Conservation (phyloP, 2,329 filamentous ascomycete species). For the Stromatinia cepivora region DNA sequence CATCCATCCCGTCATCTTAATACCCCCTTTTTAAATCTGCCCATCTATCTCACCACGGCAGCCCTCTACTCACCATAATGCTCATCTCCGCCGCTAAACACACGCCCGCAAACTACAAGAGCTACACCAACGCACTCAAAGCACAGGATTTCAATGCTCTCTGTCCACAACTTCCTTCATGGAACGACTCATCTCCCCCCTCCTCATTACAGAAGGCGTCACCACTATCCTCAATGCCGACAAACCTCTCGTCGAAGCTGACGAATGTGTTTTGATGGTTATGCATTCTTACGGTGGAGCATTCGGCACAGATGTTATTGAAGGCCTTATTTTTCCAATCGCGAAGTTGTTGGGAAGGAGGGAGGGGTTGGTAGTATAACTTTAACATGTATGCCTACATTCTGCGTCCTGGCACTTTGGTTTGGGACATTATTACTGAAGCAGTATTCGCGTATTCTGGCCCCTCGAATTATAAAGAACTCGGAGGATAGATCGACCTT, state of each 20-base stretch:
- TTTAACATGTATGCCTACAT: background rate
- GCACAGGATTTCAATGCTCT: background rate
- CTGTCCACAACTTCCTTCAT: background rate
- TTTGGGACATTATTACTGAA: background rate
- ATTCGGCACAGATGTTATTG: background rate
- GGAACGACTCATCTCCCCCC: background rate
- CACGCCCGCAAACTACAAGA: background rate
- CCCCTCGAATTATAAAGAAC: background rate
- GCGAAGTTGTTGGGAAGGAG: background rate
- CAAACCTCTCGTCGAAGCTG: background rate
- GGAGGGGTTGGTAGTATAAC: background rate
- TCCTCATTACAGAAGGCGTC: background rate
- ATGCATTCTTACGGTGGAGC: background rate
- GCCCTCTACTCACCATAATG: background rate
- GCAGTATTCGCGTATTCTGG: background rate
- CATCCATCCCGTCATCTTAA: background rate
- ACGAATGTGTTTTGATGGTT: background rate
- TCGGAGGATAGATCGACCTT: background rate
- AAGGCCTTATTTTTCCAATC: background rate
- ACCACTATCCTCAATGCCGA: background rate
- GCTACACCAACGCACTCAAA: background rate
- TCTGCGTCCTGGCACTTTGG: background rate
- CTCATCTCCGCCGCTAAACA: background rate
- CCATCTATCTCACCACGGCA: background rate
- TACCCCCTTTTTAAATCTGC: background rate